phyloP scores from a whole-genome alignment of 768 basidiomycete genomes.

The Leucosporidium scottii region DNA sequence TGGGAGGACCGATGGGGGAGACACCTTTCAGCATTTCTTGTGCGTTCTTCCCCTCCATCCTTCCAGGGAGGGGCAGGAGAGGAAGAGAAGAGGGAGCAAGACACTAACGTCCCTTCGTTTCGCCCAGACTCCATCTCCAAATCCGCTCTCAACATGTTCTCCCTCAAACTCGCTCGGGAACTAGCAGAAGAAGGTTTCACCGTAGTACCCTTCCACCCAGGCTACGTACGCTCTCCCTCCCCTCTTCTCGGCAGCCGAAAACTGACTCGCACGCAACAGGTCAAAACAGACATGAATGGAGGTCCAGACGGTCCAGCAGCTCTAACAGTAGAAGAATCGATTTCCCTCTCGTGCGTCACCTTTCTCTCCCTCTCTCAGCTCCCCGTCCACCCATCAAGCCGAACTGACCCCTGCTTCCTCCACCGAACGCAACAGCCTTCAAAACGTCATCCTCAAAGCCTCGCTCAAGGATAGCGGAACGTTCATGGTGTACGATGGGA shows the following conservation, averaged over 20 bases:
- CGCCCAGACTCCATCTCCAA: slow-evolving; percentile 27
- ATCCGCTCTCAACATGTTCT: slow-evolving; percentile 26
- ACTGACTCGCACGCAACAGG: slow-evolving; percentile 7
- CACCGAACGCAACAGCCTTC: too few species aligned
- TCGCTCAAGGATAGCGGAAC: too few species aligned
- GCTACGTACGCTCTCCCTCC: too few species aligned
- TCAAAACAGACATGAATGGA: slow-evolving; percentile 7
- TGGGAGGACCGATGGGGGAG: slow-evolving; percentile 9
- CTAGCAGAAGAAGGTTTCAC: slow-evolving; percentile 6
- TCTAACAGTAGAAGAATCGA: slow-evolving; percentile 8
- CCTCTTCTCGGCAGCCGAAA: not conserved
- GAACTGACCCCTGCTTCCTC: too few species aligned
- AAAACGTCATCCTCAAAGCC: too few species aligned
- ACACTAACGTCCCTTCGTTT: too few species aligned
- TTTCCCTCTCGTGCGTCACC: slow-evolving; percentile 10
- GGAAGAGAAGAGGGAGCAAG: too few species aligned
- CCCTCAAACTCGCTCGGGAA: slow-evolving; percentile 14
- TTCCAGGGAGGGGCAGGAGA: too few species aligned
- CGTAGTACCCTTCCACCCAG: too few species aligned
- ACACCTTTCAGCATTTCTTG: not conserved
- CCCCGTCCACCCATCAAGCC: too few species aligned
- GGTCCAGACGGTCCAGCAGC: slow-evolving; percentile 10
- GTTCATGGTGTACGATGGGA: too few species aligned
- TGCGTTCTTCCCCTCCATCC: not conserved
- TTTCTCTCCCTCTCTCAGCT: too few species aligned